A percentile compares a stretch with the other conserved stretches of the same genome.
phyloP scores from a whole-genome alignment of 345 rosid species.

The Linum trigynum region DNA sequence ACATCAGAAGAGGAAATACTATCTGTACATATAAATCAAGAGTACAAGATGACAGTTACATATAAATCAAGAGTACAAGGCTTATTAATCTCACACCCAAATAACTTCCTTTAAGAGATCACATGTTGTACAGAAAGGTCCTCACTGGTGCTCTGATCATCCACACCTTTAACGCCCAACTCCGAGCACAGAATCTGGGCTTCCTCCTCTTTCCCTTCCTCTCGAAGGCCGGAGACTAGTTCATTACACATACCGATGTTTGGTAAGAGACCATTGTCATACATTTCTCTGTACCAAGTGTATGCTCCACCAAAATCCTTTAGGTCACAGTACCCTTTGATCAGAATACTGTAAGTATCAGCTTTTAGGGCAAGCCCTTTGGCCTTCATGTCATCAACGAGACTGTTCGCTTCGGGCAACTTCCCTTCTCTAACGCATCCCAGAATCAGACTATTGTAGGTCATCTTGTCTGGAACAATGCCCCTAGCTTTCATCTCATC shows the following conservation, averaged over 20 bases:
- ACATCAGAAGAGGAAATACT: too few relatives aligned
- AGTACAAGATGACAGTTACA: too few relatives aligned
- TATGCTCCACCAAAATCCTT: slow-evolving; percentile 50
- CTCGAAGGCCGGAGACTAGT: slow-evolving; percentile 47
- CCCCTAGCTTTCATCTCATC: slow-evolving; percentile 44
- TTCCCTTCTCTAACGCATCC: slow-evolving; percentile 43
- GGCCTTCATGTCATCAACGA: slow-evolving; percentile 47
- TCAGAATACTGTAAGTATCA: slow-evolving; percentile 56
- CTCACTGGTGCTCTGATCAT: slow-evolving; percentile 17
- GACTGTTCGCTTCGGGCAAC: slow-evolving; percentile 26
- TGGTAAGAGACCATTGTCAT: slow-evolving; percentile 39
- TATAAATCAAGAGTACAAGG: neutral
- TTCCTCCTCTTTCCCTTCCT: slow-evolving; percentile 46
- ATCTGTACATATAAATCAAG: too few relatives aligned
- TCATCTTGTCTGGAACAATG: slow-evolving; percentile 46
- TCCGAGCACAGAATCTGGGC: slow-evolving; percentile 41
- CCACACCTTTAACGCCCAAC: slow-evolving; percentile 36
- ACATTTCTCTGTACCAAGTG: slow-evolving; percentile 65
- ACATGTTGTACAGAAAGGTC: slow-evolving; percentile 9
- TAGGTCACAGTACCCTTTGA: slow-evolving; percentile 47
- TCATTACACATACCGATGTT: slow-evolving; percentile 28
- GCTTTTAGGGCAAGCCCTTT: slow-evolving; percentile 43
- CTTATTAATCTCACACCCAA: neutral
- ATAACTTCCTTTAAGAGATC: neutral
- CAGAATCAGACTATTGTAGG: slow-evolving; percentile 57